These are phyloP conservation scores for Dactylellina cionopaga DNA, from an alignment of 2,329 filamentous ascomycete species.

Conservation along the genomic window DNA sequence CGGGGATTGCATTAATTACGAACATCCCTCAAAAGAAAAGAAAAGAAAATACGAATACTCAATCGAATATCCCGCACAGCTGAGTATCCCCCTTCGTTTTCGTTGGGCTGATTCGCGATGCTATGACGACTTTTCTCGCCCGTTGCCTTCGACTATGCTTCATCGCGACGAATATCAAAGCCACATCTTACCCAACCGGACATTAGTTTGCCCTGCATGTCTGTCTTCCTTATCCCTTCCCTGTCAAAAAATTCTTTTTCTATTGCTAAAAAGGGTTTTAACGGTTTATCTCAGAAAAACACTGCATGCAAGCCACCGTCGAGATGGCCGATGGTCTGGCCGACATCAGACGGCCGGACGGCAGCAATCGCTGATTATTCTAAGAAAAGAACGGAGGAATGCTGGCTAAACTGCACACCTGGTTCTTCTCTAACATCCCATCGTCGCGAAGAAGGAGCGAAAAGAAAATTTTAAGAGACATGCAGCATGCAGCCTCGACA, in stretches of 20 bases:
- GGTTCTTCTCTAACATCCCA: conserved; percentile 18
- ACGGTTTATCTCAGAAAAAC: too few relatives aligned
- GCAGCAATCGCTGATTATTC: conserved; percentile 31
- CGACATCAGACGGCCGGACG: conserved; percentile 22
- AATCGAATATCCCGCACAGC: conserved; percentile 45
- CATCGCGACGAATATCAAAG: conserved; percentile 12
- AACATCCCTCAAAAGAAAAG: not conserved
- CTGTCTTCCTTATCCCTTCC: too few relatives aligned
- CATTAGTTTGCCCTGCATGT: too few relatives aligned
- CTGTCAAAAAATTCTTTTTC: not conserved
- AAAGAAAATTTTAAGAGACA: conserved; percentile 51
- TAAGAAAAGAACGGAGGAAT: conserved; percentile 54
- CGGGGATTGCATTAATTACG: not conserved
- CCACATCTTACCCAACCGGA: conserved; percentile 8
- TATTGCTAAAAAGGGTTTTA: not conserved
- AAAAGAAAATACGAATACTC: conserved; percentile 46
- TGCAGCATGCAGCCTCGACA: conserved; percentile 35
- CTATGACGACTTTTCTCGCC: conserved; percentile 37
- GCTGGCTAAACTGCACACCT: conserved; percentile 52
- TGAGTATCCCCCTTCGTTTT: conserved; percentile 43
- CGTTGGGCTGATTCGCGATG: conserved; percentile 52
- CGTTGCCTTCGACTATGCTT: not conserved
- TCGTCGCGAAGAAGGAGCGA: conserved; percentile 3
- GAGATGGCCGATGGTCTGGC: conserved; percentile 4
- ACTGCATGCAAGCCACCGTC: conserved; percentile 29